Conservation (phyloP, 441 rosid genomes). For the Gossypium gossypioides region DNA sequence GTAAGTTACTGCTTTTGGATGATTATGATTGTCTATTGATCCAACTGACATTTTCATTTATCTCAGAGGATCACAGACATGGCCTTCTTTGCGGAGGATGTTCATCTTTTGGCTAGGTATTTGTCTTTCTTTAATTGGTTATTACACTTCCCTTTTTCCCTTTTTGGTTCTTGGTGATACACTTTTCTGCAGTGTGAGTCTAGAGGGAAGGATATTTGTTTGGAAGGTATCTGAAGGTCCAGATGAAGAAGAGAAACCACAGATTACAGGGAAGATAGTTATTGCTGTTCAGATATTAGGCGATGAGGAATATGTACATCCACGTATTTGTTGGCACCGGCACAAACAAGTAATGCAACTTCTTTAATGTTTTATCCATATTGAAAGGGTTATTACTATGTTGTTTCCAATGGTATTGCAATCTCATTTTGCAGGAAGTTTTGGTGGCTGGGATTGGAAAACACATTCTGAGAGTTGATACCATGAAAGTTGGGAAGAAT, state of each 20-base stretch:
- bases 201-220: constrained; percentile 53
- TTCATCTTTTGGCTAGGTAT: constrained; percentile 89
- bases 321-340: constrained; percentile 88
- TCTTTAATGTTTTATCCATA: background rate
- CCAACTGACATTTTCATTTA: constrained; percentile 10
- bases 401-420: background rate
- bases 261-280: constrained; percentile 54
- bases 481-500: constrained; percentile 53
- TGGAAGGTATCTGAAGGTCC: constrained; percentile 67
- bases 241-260: constrained; percentile 69
- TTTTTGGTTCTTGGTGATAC: constrained; percentile 12
- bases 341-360: constrained; percentile 64
- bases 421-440: constrained; percentile 46
- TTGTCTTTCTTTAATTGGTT: constrained; percentile 11
- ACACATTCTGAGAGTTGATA: constrained; percentile 53
- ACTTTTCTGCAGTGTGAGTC: constrained; percentile 49
- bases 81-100: constrained; percentile 88
- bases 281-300: constrained; percentile 62
- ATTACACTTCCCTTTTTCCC: background rate
- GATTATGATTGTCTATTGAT: background rate
- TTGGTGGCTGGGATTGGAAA: constrained; percentile 74
- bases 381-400: background rate
- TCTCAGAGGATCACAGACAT: constrained; percentile 79
- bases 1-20: background rate
- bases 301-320: constrained; percentile 54